Percentiles rank a stretch among this genome's conserved stretches.
Conservation (phyloP, 1,284 basidiomycete species). For the Microbotryomycetes sp. region DNA sequence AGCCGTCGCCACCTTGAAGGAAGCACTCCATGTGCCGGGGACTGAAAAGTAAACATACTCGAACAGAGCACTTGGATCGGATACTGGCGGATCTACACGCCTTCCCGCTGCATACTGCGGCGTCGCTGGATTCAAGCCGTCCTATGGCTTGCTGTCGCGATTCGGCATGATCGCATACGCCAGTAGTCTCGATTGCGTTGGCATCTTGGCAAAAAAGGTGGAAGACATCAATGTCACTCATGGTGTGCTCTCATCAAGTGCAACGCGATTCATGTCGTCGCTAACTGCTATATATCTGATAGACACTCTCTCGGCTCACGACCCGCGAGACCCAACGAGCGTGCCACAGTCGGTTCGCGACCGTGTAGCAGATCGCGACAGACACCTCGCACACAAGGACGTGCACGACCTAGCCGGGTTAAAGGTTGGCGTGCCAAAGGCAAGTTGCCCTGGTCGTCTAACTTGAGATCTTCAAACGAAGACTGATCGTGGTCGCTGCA, state of each 20-base stretch:
- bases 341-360: constrained; percentile 45
- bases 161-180: constrained; percentile 90
- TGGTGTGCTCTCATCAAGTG: constrained; percentile 46
- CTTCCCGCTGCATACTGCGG: constrained; percentile 93
- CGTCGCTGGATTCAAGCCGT: constrained; percentile 84
- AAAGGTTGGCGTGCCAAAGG: constrained; percentile 49
- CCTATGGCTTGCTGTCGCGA: constrained; percentile 82
- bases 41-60: no score
- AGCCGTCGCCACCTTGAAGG: constrained; percentile 38
- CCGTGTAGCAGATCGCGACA: neutral
- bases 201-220: constrained; percentile 60
- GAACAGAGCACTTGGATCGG: constrained; percentile 75
- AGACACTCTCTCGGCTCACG: constrained; percentile 62
- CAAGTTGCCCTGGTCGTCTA: no score
- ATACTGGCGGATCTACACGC: constrained; percentile 90
- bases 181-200: constrained; percentile 90
- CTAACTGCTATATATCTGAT: no score
- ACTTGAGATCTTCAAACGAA: no score
- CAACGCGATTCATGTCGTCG: neutral
- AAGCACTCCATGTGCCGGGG: neutral
- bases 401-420: neutral
- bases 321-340: constrained; percentile 74
- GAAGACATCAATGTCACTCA: constrained; percentile 53
- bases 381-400: neutral
- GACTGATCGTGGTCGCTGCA: no score